These are phyloP conservation scores for Populus deltoides DNA, from an alignment of 345 rosid species.

Conservation along the genomic window DNA sequence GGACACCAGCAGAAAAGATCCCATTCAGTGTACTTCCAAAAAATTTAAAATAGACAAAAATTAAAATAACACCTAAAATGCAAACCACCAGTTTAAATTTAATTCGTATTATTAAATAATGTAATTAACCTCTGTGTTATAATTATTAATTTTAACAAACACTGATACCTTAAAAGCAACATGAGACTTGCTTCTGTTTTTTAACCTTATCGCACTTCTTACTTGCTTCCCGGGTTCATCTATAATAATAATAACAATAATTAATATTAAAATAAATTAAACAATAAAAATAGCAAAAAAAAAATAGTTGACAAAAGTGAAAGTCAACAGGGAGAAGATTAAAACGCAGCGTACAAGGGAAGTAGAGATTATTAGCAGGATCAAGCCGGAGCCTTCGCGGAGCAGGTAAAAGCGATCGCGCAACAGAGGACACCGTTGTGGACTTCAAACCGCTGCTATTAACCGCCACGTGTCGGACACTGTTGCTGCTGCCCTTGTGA, in stretches of 20 bases:
- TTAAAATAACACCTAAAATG: neutral
- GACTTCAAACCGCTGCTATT: slow-evolving; percentile 18
- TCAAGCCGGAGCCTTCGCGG: slow-evolving; percentile 91
- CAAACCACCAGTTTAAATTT: neutral
- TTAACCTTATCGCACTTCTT: slow-evolving; percentile 79
- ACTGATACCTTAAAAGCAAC: slow-evolving; percentile 80
- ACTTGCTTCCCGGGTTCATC: slow-evolving; percentile 95
- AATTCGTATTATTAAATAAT: neutral
- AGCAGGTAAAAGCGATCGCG: slow-evolving; percentile 81
- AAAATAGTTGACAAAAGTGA: slow-evolving; percentile 6
- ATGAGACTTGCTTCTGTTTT: slow-evolving; percentile 83
- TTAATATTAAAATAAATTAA: neutral
- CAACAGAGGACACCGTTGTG: slow-evolving; percentile 63
- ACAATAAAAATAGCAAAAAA: neutral
- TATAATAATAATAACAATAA: slow-evolving; percentile 15
- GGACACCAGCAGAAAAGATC: neutral
- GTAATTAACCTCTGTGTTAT: neutral
- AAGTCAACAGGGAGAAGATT: slow-evolving; percentile 30
- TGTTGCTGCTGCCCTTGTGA: slow-evolving; percentile 24
- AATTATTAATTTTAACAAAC: neutral
- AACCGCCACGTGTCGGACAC: slow-evolving; percentile 27
- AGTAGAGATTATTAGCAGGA: slow-evolving; percentile 71
- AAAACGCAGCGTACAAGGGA: slow-evolving; percentile 57
- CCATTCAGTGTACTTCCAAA: neutral
- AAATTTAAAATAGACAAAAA: neutral